phyloP scores from a whole-genome alignment of 805 yeast species.

The Sungouiella blattae region DNA sequence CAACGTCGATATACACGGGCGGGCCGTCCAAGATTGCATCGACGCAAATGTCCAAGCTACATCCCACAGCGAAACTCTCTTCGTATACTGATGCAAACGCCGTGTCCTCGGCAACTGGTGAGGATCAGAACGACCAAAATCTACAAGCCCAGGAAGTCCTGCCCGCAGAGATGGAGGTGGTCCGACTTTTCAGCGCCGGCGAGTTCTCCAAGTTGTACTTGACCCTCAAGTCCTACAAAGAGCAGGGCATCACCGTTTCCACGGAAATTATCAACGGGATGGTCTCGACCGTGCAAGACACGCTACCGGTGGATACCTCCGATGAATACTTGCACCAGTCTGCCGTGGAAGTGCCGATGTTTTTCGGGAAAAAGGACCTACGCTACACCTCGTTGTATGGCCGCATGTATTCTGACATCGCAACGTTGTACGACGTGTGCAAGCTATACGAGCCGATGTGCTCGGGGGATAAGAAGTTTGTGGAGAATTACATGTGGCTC shows the following conservation, averaged over 20 bases:
- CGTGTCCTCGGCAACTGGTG: background rate
- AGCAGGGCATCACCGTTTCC: constrained; percentile 5
- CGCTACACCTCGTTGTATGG: constrained; percentile 6
- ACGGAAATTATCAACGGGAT: constrained; percentile 11
- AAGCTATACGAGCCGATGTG: constrained; percentile 15
- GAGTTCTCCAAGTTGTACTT: constrained; percentile 10
- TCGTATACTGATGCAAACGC: background rate
- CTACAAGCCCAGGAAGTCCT: background rate
- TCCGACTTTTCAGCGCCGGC: constrained; percentile 9
- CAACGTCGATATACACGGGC: too few relatives aligned
- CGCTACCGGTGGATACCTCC: constrained; percentile 9
- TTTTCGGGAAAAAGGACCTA: constrained; percentile 7
- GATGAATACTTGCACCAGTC: constrained; percentile 11
- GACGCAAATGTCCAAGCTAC: background rate
- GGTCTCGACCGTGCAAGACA: constrained; percentile 11
- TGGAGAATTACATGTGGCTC: constrained; percentile 29
- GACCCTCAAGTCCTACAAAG: constrained; percentile 6
- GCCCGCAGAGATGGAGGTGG: constrained; percentile 12
- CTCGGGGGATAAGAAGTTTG: constrained; percentile 12
- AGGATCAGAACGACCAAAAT: background rate
- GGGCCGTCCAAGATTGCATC: background rate
- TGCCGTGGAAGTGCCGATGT: constrained; percentile 11
- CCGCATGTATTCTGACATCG: constrained; percentile 16
- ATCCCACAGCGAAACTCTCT: background rate
- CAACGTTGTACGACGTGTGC: constrained; percentile 20